A percentile compares a stretch with the other conserved stretches of the same genome.
These are phyloP conservation scores for Turnera subulata DNA, from an alignment of 345 rosid genomes.

Conservation along the genomic window DNA sequence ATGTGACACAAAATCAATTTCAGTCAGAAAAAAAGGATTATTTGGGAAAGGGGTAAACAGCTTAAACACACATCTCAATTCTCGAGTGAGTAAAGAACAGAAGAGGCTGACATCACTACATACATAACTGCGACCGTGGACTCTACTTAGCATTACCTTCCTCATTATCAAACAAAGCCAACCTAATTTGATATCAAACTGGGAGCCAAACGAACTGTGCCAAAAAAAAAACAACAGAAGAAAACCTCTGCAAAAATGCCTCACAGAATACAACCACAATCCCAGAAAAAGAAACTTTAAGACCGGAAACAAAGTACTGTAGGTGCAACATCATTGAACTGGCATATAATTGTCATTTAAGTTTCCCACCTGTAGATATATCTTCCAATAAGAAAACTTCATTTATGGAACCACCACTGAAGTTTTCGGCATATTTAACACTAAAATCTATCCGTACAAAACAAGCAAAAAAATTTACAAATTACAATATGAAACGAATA, in stretches of 20 bases:
- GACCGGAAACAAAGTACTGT: neutral
- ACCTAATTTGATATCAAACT: no score
- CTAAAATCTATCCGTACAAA: neutral
- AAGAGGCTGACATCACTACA: no score
- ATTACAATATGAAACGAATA: neutral
- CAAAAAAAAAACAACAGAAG: no score
- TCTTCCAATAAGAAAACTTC: neutral
- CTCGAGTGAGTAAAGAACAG: no score
- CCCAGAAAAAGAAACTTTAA: no score
- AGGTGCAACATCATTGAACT: neutral
- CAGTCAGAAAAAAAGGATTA: neutral
- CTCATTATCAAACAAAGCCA: no score
- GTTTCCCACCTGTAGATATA: neutral
- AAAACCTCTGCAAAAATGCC: no score
- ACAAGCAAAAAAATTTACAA: slow-evolving; percentile 1
- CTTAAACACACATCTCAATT: neutral
- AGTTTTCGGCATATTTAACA: neutral
- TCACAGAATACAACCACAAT: no score
- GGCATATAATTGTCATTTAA: neutral
- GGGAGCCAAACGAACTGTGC: no score
- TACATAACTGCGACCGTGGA: no score
- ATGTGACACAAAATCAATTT: no score
- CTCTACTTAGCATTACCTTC: no score
- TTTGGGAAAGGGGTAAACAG: neutral
- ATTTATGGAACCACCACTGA: neutral